Conservation (phyloP, 352 stramenopile genomes). For the Globisporangium cystogenes region DNA sequence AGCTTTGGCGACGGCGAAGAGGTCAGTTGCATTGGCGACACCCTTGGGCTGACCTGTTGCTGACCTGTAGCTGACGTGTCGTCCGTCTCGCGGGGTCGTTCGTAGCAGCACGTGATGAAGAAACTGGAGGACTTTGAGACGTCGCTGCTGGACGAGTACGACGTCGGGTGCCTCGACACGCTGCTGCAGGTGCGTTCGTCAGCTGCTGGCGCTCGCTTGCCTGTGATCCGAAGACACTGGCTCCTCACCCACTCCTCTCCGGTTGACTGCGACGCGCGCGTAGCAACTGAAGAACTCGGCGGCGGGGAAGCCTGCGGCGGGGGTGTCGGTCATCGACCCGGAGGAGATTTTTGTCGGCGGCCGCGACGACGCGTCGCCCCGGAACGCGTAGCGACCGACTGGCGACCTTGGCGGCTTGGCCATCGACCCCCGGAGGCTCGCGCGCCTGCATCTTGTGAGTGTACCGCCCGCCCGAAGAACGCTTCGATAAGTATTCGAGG, state of each 20-base stretch:
- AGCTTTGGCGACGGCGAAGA: conserved; percentile 72
- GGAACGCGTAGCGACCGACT: conserved; percentile 22
- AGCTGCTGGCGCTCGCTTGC: too few species aligned
- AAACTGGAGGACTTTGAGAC: conserved; percentile 86
- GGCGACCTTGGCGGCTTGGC: background rate
- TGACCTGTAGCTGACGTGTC: conserved; percentile 16
- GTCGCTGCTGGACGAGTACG: conserved; percentile 84
- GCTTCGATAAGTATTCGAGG: conserved; percentile 19
- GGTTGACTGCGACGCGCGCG: background rate
- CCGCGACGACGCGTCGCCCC: conserved; percentile 25
- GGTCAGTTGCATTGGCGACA: too few species aligned
- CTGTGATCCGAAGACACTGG: too few species aligned
- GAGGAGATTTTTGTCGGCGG: conserved; percentile 55
- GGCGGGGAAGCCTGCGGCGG: conserved; percentile 29
- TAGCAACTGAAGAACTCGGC: conserved; percentile 61
- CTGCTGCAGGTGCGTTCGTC: conserved; percentile 45
- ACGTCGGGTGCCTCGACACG: conserved; percentile 80
- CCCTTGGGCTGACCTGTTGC: too few species aligned
- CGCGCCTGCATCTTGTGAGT: conserved; percentile 17
- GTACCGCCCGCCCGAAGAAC: conserved; percentile 8
- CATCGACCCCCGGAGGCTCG: too few species aligned
- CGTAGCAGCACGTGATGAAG: conserved; percentile 82
- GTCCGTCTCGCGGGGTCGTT: conserved; percentile 8
- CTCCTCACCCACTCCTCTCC: too few species aligned
- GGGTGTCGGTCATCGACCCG: conserved; percentile 38